Evolutionary conservation across 1,284 basidiomycete species (phyloP).

Genomic region (Trametes versicolor): DNA sequence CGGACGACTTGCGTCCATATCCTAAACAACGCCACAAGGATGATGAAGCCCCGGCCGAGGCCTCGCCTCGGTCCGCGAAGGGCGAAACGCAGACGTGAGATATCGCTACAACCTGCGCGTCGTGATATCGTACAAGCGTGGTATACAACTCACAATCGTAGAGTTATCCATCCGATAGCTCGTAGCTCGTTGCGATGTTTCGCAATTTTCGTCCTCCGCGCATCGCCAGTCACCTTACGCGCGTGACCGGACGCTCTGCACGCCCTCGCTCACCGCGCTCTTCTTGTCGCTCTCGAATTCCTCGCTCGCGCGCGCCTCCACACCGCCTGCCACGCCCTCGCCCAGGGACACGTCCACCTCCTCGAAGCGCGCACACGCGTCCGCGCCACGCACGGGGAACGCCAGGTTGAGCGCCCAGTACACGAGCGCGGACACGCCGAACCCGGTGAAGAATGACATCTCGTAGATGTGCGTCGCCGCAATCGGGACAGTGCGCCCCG

Average conservation of each 20-base stretch:
- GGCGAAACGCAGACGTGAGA: neutral
- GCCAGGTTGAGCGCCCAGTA: constrained; percentile 68
- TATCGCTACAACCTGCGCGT: neutral
- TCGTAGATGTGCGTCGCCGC: constrained; percentile 77
- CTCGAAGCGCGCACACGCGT: constrained; percentile 54
- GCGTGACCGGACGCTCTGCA: constrained; percentile 23
- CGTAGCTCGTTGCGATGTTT: neutral
- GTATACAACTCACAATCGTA: neutral
- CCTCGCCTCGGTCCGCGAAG: neutral
- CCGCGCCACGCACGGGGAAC: constrained; percentile 67
- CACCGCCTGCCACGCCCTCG: neutral
- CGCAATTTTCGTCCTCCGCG: neutral
- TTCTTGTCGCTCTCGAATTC: constrained; percentile 29
- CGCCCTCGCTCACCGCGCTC: constrained; percentile 26
- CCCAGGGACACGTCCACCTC: constrained; percentile 67
- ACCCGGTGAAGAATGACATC: constrained; percentile 84
- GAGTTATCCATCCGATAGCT: neutral
- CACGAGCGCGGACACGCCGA: constrained; percentile 70
- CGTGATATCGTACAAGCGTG: neutral
- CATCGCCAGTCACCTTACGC: neutral
- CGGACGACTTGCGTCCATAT: too few species aligned
- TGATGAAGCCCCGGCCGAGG: neutral
- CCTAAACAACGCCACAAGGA: neutral
- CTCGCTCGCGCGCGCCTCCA: constrained; percentile 18
- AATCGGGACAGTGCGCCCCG: constrained; percentile 66